Base-by-base conservation (phyloP, 768 basidiomycete genomes). In the Terana coerulea region DNA sequence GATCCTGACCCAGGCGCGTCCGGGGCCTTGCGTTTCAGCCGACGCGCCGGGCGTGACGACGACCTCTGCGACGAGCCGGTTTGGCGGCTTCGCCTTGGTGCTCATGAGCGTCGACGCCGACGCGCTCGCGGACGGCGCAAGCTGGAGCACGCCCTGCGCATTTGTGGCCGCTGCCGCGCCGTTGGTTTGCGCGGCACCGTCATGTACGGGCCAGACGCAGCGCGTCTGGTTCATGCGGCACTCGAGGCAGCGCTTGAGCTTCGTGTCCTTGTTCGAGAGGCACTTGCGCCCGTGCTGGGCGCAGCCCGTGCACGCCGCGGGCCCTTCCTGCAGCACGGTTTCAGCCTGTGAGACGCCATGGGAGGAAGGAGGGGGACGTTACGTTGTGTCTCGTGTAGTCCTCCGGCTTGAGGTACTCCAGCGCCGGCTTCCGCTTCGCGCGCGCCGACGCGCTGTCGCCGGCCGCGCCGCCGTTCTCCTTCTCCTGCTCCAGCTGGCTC, bases 31-130 rank as follows among this genome's bases (percentile, higher is more conserved):
- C 45, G 45, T 21, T 46, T 46, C 17, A 11, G 24, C 15, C 17
- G 30, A 6, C 45, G 29, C 14, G 19, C 45, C n/a, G 19, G 45
- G 45, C 19, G 45, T 46, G 5, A 46, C 45, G 17, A 46, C 45
- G 17, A 46, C 45, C 19, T 46, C 45, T 14, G 45, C 45, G 29
- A 46, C 45, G 45, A 30, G 29, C 14, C 45, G 26, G 30, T 33
- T 19, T 33, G n/a, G n/a, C n/a, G n/a, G n/a, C n/a, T n/a, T n/a
- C n/a, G n/a, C n/a, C n/a, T n/a, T n/a, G 19, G 17, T 3, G 45
- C 30, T 8, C 24, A n/a, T n/a, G n/a, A n/a, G n/a, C n/a, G n/a
- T n/a, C n/a, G n/a, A n/a, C n/a, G n/a, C n/a, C n/a, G n/a, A n/a
- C n/a, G n/a, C n/a, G n/a, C n/a, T n/a, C n/a, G n/a, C n/a, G n/a